Conservation (phyloP, 169 alveolate species). For the Prorocentrum cordatum region DNA sequence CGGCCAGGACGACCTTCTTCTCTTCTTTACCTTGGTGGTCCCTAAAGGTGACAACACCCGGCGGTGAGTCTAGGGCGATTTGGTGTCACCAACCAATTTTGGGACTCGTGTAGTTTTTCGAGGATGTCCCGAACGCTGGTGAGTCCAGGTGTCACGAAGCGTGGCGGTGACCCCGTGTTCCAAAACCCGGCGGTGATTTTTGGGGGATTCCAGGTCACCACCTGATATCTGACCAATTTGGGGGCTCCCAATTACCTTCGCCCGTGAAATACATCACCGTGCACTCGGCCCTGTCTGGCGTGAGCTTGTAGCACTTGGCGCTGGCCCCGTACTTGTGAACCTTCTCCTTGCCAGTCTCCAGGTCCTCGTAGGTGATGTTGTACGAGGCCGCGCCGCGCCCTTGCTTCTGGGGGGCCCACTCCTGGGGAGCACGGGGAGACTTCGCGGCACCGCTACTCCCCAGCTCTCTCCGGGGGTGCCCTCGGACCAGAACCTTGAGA, state of each 20-base stretch:
- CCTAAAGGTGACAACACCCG: constrained; percentile 21
- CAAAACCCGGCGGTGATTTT: neutral
- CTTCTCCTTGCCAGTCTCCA: constrained; percentile 45
- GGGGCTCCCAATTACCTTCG: neutral
- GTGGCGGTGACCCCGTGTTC: neutral
- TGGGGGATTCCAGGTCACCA: neutral
- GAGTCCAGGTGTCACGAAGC: neutral
- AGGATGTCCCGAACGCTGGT: neutral
- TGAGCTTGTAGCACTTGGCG: neutral
- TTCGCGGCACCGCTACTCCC: too few relatives aligned
- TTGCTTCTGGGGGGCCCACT: constrained; percentile 27
- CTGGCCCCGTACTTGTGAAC: constrained; percentile 14
- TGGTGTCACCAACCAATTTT: too few relatives aligned
- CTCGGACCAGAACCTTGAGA: too few relatives aligned
- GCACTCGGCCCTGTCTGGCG: constrained; percentile 18
- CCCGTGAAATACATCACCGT: neutral
- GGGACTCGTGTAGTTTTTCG: too few relatives aligned
- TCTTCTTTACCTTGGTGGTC: neutral
- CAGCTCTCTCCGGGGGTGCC: too few relatives aligned
- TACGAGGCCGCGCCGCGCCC: constrained; percentile 52
- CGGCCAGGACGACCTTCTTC: constrained; percentile 32
- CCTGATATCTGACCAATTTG: neutral
- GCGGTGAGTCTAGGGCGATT: neutral
- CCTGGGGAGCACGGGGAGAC: too few relatives aligned
- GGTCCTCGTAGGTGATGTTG: constrained; percentile 30